These are phyloP conservation scores for Yamadazyma sp. DNA, from an alignment of 805 yeast species.

Conservation along the genomic window DNA sequence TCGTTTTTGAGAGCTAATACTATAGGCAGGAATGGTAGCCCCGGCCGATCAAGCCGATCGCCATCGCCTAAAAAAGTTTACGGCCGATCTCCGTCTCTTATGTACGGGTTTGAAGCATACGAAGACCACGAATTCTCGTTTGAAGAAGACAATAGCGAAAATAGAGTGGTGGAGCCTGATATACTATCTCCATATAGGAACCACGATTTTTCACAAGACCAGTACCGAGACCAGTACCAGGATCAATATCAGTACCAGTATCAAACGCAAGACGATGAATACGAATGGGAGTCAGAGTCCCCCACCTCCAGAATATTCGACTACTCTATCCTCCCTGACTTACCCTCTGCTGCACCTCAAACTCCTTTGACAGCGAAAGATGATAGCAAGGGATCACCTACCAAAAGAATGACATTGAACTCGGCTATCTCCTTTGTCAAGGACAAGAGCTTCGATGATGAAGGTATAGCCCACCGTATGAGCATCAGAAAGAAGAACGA, in stretches of 20 bases:
- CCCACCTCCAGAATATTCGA: conserved; percentile 17
- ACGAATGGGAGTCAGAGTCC: conserved; percentile 9
- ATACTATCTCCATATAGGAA: background rate
- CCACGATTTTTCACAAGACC: background rate
- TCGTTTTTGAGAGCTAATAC: conserved; percentile 5
- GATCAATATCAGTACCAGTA: background rate
- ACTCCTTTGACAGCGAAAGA: conserved; percentile 6
- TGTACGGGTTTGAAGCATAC: conserved; percentile 13
- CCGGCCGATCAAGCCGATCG: conserved; percentile 17
- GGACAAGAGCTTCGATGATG: conserved; percentile 15
- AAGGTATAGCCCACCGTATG: background rate
- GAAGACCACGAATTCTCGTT: background rate
- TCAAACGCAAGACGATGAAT: background rate
- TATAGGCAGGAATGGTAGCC: conserved; percentile 1
- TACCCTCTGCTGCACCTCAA: conserved; percentile 23
- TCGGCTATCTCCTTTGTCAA: conserved; percentile 39
- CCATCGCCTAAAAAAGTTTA: conserved; percentile 30
- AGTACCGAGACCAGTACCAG: background rate
- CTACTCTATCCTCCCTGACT: conserved; percentile 30
- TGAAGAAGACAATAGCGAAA: conserved; percentile 1
- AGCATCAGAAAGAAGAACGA: conserved; percentile 19
- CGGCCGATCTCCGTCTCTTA: conserved; percentile 25
- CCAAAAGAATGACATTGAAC: conserved; percentile 20
- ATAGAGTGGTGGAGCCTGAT: too few relatives aligned
- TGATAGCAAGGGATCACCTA: conserved; percentile 15